These are phyloP conservation scores for Steccherinum ochraceum DNA, from an alignment of 768 basidiomycete genomes.

Conservation along the genomic window DNA sequence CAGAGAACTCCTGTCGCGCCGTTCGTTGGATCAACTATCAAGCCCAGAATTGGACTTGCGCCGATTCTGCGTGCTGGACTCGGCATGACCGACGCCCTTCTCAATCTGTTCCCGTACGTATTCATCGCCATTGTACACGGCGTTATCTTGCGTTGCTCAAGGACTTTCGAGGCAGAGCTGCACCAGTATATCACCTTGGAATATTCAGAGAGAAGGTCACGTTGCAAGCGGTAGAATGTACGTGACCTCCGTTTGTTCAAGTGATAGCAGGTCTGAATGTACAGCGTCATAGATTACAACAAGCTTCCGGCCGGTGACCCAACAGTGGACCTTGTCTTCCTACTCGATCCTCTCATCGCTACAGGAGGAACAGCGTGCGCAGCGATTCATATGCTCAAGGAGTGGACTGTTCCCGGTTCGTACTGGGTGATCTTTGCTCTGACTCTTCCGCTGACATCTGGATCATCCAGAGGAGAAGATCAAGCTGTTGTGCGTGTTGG, in stretches of 20 bases:
- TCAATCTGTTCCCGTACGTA: conserved; percentile 79
- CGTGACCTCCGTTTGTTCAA: too few species aligned
- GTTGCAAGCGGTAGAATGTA: conserved; percentile 89
- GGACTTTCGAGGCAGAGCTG: conserved; percentile 33
- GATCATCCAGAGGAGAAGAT: conserved; percentile 52
- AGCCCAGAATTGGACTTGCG: conserved; percentile 74
- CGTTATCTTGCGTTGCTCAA: background rate
- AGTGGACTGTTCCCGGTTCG: conserved; percentile 75
- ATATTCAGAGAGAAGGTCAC: conserved; percentile 82
- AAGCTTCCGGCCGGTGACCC: conserved; percentile 74
- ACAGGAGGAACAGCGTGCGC: conserved; percentile 92
- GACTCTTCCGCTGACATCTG: background rate
- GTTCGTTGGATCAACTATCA: conserved; percentile 73
- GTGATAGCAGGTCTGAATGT: background rate
- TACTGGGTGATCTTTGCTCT: background rate
- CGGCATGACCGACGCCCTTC: conserved; percentile 86
- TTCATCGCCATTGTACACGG: too few species aligned
- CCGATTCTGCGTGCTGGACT: conserved; percentile 92
- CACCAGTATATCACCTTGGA: conserved; percentile 88
- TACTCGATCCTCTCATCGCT: conserved; percentile 90
- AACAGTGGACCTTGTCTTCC: conserved; percentile 77
- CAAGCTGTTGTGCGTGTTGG: conserved; percentile 79
- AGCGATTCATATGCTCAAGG: conserved; percentile 77
- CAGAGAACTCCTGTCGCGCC: conserved; percentile 75
- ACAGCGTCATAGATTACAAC: conserved; percentile 87